Evolutionary conservation across 371 early-diverging fungal genomes (phyloP).

Genomic region (Mucor indicus): DNA sequence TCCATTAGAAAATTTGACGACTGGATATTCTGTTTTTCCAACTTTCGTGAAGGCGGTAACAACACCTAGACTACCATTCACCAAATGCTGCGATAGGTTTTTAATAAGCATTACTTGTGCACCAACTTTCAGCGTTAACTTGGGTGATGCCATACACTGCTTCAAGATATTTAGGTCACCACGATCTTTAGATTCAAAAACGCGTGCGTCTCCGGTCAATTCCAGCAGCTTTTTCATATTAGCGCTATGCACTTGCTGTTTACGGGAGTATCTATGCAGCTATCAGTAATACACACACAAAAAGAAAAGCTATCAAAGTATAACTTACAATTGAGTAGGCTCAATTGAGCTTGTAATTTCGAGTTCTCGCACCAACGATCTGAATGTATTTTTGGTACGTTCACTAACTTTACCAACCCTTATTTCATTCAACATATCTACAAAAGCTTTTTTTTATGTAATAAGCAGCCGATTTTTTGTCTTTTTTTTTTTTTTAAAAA

Average conservation of each 20-base stretch:
- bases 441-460: conserved; percentile 48
- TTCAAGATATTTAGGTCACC: conserved; percentile 44
- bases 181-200: conserved; percentile 31
- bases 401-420: conserved; percentile 58
- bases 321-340: conserved; percentile 76
- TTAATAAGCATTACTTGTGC: conserved; percentile 91
- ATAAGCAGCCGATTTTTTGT: too few species aligned
- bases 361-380: conserved; percentile 52
- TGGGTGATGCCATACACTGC: conserved; percentile 48
- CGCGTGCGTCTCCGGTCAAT: conserved; percentile 42
- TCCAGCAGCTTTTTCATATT: conserved; percentile 55
- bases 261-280: conserved; percentile 48
- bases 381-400: conserved; percentile 43
- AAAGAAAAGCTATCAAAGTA: too few species aligned
- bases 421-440: conserved; percentile 65
- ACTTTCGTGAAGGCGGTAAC: conserved; percentile 51
- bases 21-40: not conserved
- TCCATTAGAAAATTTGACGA: conserved; percentile 50
- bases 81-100: conserved; percentile 67
- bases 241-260: conserved; percentile 68
- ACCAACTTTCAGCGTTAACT: conserved; percentile 63
- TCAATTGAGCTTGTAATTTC: conserved; percentile 53
- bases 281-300: not conserved
- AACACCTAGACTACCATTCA: conserved; percentile 85
- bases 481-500: too few species aligned